phyloP scores from a whole-genome alignment of 2,329 filamentous ascomycete genomes.

The Aspergillus sp. region DNA sequence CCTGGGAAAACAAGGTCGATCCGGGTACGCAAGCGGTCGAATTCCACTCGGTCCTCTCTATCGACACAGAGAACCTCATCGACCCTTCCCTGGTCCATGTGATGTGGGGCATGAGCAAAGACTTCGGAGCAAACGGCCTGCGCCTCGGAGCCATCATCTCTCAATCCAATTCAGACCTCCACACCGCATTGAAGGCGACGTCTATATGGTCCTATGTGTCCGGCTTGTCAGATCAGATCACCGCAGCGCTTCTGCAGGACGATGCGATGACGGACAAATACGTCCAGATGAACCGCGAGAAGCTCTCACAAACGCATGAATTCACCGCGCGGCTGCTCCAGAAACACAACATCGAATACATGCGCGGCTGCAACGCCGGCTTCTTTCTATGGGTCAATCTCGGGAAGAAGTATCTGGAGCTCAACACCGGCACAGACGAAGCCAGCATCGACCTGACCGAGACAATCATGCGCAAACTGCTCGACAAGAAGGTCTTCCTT shows the following conservation, averaged over 20 bases:
- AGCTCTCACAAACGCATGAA: conserved; percentile 33
- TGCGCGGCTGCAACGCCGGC: conserved; percentile 43
- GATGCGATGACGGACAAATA: conserved; percentile 37
- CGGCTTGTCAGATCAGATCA: conserved; percentile 31
- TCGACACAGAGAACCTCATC: conserved; percentile 38
- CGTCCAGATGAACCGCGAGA: conserved; percentile 34
- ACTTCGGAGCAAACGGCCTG: conserved; percentile 50
- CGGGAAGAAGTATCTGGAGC: conserved; percentile 19
- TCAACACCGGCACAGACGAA: conserved; percentile 9
- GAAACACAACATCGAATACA: conserved; percentile 38
- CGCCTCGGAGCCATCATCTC: conserved; percentile 45
- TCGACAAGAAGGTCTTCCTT: conserved; percentile 29
- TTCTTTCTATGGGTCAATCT: conserved; percentile 51
- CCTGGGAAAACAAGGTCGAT: conserved; percentile 37
- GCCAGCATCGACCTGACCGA: conserved; percentile 12
- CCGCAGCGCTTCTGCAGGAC: conserved; percentile 38
- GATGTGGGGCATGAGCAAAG: conserved; percentile 39
- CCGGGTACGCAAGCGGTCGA: conserved; percentile 11
- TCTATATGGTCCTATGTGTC: conserved; percentile 41
- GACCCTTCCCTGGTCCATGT: conserved; percentile 45
- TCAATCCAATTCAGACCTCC: conserved; percentile 35
- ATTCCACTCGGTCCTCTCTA: conserved; percentile 41
- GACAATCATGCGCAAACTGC: conserved; percentile 25
- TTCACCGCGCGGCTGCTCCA: conserved; percentile 31
- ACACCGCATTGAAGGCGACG: conserved; percentile 30